A percentile compares a stretch with the other conserved stretches of the same genome.
These are phyloP conservation scores for Mortierella sp. DNA, from an alignment of 371 early-diverging fungal genomes.

Conservation along the genomic window DNA sequence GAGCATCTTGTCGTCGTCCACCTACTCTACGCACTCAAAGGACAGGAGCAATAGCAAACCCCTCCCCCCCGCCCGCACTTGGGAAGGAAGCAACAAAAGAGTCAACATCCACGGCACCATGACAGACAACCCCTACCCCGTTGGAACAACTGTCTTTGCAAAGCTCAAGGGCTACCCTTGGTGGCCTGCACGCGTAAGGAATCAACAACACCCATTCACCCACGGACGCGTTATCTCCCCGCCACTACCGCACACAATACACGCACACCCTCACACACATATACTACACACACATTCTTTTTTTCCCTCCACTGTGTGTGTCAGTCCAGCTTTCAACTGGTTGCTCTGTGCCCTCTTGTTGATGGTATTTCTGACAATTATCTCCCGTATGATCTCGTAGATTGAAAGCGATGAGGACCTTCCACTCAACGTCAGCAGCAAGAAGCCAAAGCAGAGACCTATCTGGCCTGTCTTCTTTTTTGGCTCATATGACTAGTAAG, in stretches of 20 bases:
- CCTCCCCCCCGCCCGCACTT: too few species aligned
- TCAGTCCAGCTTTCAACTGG: too few species aligned
- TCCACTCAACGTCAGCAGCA: conserved; percentile 63
- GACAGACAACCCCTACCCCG: conserved; percentile 58
- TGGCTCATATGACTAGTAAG: conserved; percentile 81
- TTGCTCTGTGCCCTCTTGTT: too few species aligned
- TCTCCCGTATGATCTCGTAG: conserved; percentile 35
- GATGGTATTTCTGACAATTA: not conserved
- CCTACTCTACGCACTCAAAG: not conserved
- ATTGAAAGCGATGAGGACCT: conserved; percentile 67
- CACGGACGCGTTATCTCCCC: not conserved
- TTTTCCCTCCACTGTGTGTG: not conserved
- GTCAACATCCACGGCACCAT: conserved; percentile 7
- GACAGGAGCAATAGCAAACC: too few species aligned
- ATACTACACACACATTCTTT: not conserved
- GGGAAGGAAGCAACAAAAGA: not conserved
- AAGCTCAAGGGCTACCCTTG: conserved; percentile 81
- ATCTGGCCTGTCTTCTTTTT: conserved; percentile 74
- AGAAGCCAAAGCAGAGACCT: conserved; percentile 65
- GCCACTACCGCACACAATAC: too few species aligned
- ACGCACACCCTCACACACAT: not conserved
- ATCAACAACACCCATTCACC: not conserved
- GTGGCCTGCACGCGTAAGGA: conserved; percentile 82
- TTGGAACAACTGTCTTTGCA: conserved; percentile 75
- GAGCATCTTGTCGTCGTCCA: conserved; percentile 1